Evolutionary conservation across 2,329 filamentous ascomycete genomes (phyloP), one percentile per base, ranked within the genome.

Genomic region (Lecanosticta acicola): DNA sequence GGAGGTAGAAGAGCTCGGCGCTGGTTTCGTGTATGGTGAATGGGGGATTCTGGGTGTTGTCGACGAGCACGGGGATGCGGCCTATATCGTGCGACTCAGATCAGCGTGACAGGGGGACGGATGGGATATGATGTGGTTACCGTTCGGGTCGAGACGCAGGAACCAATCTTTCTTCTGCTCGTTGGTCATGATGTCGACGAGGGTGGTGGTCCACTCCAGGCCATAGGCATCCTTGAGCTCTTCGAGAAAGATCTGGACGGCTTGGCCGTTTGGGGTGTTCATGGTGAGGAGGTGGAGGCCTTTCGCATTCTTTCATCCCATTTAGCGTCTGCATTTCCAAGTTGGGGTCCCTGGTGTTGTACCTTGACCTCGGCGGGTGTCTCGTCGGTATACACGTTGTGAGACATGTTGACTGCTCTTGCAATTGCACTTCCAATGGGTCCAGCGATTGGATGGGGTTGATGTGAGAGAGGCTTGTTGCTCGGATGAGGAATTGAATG

Each of bases 111-210:
- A 46, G 11, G 26, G 18, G 8, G 7, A 20, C 8, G 26, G 16
- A 35, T 14, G 18, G 8, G 19, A 4, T 11, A 19, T n/a, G 39
- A 29, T 14, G 37, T 17, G 20, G 18, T n/a, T 43, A 49, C 47
- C 55, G 54, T 57, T 61, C 29, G 55, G 59, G 44, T 76, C 68
- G 9, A 76, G 61, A 10, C 66, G 61, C 3, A 76, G 63, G 54
- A 74, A 76, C 72, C 72, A 78, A 39, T 78, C 74, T 46, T 76
- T 73, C 66, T 78, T 78, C 55, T 78, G 74, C 51, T 72, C 74
- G 53, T 77, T 77, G 48, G 71, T 76, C 26, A 46, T 50, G 43
- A 76, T 74, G 58, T 76, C 65, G 54, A 75, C 73, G n/a, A 74
- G 40, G 1, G 66, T 72, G 2, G 67, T 71, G 1, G 67, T 72